Base-by-base conservation (phyloP, 2,329 filamentous ascomycete species). In the Diaporthe vexans region DNA sequence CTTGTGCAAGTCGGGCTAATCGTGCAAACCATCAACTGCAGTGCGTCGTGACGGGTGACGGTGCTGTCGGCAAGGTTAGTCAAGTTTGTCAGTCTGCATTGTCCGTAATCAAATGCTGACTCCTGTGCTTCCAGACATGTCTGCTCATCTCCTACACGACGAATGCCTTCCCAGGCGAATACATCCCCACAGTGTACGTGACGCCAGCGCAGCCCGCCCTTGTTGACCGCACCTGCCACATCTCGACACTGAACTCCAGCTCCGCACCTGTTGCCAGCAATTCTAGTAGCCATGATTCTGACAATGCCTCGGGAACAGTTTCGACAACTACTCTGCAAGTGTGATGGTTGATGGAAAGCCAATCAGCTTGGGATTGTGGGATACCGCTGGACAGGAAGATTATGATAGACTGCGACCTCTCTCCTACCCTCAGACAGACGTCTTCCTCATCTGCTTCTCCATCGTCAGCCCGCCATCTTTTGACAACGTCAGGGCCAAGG, bases 101-200 rank as follows among this genome's bases (percentile, higher is more conserved):
- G 33, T 33, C 57, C 8, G 54, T 40, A 78, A 73, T 76, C 83
- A 84, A 79, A 48, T 63, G 40, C 68, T 76, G 35, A 76, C 33
- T 57, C 63, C 58, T 72, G 9, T 9, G 35, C 79, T 68, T 26
- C 54, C 76, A 98, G 96, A 99, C 97, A 89, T 99, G 97, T 89
- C 92, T 99, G 75, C 92, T 99, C 81, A 99, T 99, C 84, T 98
- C 96, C 71, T 99, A 99, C 88, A 98, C 97, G 77, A 99, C 97
- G 77, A 99, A 98, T 88, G 97, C 97, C 78, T 99, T 99, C 85
- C 97, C 97, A n/a, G 97, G 97, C 85, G 97, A 99, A 89, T 99
- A 99, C 86, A 98, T 99, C 80, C 97, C 97, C 79, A 99, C 97
- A 80, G 97, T 99, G 94, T 97, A 87, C 40, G 52, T 59, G 48